These are phyloP conservation scores for Colletotrichum simmondsii DNA, from an alignment of 2,329 filamentous ascomycete species.

Conservation along the genomic window DNA sequence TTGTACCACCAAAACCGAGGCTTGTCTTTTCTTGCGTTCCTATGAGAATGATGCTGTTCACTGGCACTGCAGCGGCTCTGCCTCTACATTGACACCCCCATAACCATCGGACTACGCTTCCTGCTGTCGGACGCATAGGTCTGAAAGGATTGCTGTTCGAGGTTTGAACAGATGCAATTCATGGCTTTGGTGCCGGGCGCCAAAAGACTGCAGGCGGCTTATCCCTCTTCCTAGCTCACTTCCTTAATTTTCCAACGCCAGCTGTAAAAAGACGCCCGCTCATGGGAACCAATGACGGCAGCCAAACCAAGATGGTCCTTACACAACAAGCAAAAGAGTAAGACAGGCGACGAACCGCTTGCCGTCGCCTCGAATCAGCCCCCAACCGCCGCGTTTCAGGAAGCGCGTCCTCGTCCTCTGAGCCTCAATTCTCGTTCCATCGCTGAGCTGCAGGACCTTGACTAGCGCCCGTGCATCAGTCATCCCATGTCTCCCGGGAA, in stretches of 20 bases:
- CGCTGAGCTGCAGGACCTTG: slow-evolving; percentile 8
- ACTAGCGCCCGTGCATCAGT: slow-evolving; percentile 8
- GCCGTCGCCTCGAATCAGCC: not conserved
- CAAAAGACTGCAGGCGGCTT: not conserved
- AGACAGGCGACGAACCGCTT: slow-evolving; percentile 13
- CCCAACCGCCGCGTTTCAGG: slow-evolving; percentile 32
- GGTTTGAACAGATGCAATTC: not conserved
- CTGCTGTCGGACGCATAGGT: not conserved
- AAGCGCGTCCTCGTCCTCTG: slow-evolving; percentile 25
- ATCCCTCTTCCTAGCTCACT: slow-evolving; percentile 7
- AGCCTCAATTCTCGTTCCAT: slow-evolving; percentile 13
- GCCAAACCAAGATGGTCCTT: not conserved
- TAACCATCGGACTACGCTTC: not conserved
- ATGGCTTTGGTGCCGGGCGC: not conserved
- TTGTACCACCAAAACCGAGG: slow-evolving; percentile 21
- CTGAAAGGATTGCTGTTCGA: not conserved
- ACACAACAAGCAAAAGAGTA: not conserved
- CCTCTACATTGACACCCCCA: not conserved
- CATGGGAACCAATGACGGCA: not conserved
- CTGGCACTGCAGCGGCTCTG: not conserved
- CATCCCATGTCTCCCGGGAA: slow-evolving; percentile 10
- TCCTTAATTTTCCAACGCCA: slow-evolving; percentile 7
- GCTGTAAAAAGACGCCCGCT: not conserved
- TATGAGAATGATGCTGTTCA: not conserved
- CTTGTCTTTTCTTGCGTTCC: slow-evolving; percentile 8